These are phyloP conservation scores for Papiliotrema nemorosa DNA, from an alignment of 1,284 basidiomycete genomes.

Conservation along the genomic window DNA sequence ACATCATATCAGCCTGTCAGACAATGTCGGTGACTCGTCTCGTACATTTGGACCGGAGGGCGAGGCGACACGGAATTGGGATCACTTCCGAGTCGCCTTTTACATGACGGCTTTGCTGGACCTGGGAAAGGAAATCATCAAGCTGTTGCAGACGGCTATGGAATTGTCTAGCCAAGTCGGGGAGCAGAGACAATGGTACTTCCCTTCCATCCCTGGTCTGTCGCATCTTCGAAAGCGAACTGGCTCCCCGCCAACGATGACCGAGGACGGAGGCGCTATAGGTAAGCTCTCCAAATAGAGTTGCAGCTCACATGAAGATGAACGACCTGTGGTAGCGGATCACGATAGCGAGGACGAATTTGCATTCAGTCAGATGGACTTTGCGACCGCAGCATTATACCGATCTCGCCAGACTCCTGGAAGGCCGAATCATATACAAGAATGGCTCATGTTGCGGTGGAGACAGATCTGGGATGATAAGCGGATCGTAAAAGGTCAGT, in stretches of 20 bases:
- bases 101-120: conserved; percentile 45
- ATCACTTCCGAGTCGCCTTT: conserved; percentile 42
- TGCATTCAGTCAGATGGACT: conserved; percentile 19
- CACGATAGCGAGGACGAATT: background rate
- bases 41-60: background rate
- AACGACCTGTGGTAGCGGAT: background rate
- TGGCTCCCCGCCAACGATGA: background rate
- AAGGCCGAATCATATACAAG: background rate
- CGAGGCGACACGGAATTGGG: conserved; percentile 16
- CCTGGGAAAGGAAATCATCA: conserved; percentile 31
- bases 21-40: background rate
- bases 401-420: conserved; percentile 4
- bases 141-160: conserved; percentile 17
- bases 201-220: conserved; percentile 1
- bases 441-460: conserved; percentile 19
- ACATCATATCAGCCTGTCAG: background rate
- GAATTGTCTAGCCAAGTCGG: background rate
- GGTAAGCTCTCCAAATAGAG: background rate
- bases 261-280: background rate
- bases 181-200: background rate
- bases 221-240: background rate
- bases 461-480: conserved; percentile 34
- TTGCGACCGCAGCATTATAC: conserved; percentile 20
- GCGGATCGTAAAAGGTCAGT: conserved; percentile 26
- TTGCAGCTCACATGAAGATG: background rate